Conservation (phyloP, 306 rosid species). For the Quercus dentata region DNA sequence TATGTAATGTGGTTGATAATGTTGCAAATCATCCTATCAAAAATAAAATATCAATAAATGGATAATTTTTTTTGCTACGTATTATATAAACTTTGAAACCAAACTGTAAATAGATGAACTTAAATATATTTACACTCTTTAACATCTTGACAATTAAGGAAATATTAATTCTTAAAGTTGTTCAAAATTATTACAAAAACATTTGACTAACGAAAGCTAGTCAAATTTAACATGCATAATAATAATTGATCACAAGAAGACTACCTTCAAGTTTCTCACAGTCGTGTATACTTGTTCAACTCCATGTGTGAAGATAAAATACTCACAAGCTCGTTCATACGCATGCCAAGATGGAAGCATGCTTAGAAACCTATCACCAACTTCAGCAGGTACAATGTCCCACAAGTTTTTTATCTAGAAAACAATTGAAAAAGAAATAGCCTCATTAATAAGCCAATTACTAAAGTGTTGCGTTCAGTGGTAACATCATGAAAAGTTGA, state of each 20-base stretch:
- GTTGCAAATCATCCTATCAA: constrained; percentile 68
- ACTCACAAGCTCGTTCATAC: constrained; percentile 87
- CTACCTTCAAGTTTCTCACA: constrained; percentile 86
- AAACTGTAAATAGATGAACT: not conserved
- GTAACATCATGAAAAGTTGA: constrained; percentile 16
- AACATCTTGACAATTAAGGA: not conserved
- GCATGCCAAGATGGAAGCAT: constrained; percentile 99
- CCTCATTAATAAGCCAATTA: constrained; percentile 9
- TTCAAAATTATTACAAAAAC: not conserved
- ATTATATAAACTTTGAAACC: not conserved
- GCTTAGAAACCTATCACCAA: constrained; percentile 85
- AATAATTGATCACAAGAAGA: constrained; percentile 11
- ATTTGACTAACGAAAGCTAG: not conserved
- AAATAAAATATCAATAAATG: constrained; percentile 14
- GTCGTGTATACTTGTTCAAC: constrained; percentile 78
- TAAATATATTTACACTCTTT: not conserved
- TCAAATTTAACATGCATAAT: constrained; percentile 1
- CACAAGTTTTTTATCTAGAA: constrained; percentile 66
- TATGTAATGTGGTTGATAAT: constrained; percentile 67
- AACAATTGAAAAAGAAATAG: constrained; percentile 13
- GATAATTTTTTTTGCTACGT: not conserved
- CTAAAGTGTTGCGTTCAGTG: constrained; percentile 11
- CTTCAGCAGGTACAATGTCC: constrained; percentile 71
- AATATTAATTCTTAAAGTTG: not conserved
- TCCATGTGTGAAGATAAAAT: constrained; percentile 76